Evolutionary conservation across 768 basidiomycete genomes (phyloP), one percentile per base, ranked within the genome.

Genomic region (Trametopsis cervina): DNA sequence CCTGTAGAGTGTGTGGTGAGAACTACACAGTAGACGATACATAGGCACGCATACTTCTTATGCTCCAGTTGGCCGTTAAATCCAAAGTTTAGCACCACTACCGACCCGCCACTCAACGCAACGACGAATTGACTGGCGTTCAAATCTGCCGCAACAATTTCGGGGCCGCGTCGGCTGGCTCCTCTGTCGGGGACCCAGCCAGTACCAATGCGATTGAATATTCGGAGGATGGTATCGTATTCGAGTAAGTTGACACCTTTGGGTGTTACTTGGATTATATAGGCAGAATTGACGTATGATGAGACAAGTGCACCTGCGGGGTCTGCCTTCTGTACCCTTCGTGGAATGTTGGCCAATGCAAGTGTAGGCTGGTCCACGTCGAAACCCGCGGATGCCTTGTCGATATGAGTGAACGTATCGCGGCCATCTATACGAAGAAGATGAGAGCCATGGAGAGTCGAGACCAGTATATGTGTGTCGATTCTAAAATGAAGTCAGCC

Each of bases 181-280:
- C 48, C 47, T 51, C 57, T 15, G 52, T 65, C 57, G 15, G 66
- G 60, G 0, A 58, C 62, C 71, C 76, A 80, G n/a, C 63, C 49
- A 44, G 67, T 54, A 35, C 70, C 63, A 33, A 72, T 54, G 27
- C 66, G 66, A 9, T 57, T 58, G 58, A 76, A 81, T n/a, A 65
- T 55, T 4, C 65, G 65, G 7, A 76, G 52, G 3, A 58, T 58
- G 1, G 62, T 29, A 53, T 88, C 77, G 57, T 73, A 78, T 53
- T 84, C 75, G 4, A 87, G 61, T 18, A 89, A 63, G 18, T 68
- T 60, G 4, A 81, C 73, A 4, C 73, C 77, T 15, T 66, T 68
- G 4, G 75, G 65, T 1, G 87, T 87, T 13, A 92, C 83, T 64
- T 94, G 92, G 0, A 90, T 74, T 6, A 84, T 70, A 4, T 78